Base-by-base conservation (phyloP, 306 rosid genomes). In the Vicia villosa region DNA sequence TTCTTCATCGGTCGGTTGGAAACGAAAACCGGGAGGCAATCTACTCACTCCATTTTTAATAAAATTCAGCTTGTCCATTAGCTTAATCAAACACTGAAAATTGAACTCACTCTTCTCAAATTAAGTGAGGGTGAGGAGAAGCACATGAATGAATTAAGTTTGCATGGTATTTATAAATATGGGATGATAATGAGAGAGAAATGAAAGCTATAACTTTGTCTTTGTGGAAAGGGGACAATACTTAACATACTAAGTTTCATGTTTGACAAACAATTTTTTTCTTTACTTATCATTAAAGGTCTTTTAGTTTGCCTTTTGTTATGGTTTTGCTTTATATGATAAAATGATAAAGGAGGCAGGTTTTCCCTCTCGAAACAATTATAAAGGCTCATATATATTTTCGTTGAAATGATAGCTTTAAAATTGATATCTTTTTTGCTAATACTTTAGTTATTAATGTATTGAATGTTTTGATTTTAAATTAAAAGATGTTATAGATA, bases 1-100 rank as follows among this genome's bases (percentile, higher is more conserved):
- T 22, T 94, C 99, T 79, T 90, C 97, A 45, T 94, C 99, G 2
- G 97, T 94, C 21, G 99, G 99, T 79, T 94, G 87, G 69, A 94
- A 94, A 3, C 99, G 88, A 68, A 94, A 94, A 10, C 99, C 99
- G 16, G 99, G 99, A 20, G 97, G 99, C 75, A 91, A 75, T 83
- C 87, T 86, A 52, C 82, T 80, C 41, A 74, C 66, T 73, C 96
- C 96, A 75, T 84, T 78, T 75, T 78, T 85, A 28, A 84, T 74
- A 73, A 76, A 74, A 50, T 81, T 80, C 41, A 74, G 51, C 87
- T 83, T 88, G 26, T 83, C 84, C 91, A 81, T 92, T 41, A 28
- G 1, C 24, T 36, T 38, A 22, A 60, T 2, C 12, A 41, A 12
- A 14, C 9, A 34, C 19, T 41, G 8, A 61, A 6, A 21, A 45